Evolutionary conservation across 352 stramenopile genomes (phyloP).

Genomic region (Peronospora tabacina): DNA sequence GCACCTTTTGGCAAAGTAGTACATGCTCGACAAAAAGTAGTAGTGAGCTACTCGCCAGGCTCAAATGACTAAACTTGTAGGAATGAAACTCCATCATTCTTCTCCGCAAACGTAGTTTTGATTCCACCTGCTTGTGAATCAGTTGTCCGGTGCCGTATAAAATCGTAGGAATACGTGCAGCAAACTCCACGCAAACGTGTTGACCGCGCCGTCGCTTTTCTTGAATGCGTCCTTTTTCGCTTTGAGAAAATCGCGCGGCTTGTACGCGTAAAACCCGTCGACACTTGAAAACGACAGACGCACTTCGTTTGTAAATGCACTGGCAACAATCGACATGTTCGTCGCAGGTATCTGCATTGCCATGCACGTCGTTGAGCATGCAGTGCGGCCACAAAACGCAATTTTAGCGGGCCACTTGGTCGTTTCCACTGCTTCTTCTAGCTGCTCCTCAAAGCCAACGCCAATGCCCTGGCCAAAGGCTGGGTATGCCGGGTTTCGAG

Average conservation of each 20-base stretch:
- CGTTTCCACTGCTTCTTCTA: neutral
- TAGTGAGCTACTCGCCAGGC: too few species aligned
- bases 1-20: too few species aligned
- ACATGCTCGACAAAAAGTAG: too few species aligned
- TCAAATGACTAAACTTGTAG: too few species aligned
- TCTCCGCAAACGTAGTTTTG: neutral
- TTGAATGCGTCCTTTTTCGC: conserved; percentile 15
- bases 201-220: conserved; percentile 26
- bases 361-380: conserved; percentile 51
- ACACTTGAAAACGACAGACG: conserved; percentile 31
- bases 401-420: conserved; percentile 34
- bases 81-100: neutral
- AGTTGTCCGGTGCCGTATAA: conserved; percentile 18
- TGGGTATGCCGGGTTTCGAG: conserved; percentile 29
- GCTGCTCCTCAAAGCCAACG: conserved; percentile 29
- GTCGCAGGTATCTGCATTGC: conserved; percentile 34
- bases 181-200: conserved; percentile 29
- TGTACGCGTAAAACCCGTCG: conserved; percentile 35
- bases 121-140: neutral
- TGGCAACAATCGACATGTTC: conserved; percentile 39
- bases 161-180: conserved; percentile 28
- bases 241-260: conserved; percentile 26
- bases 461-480: conserved; percentile 39
- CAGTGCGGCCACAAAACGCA: conserved; percentile 41
- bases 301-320: conserved; percentile 43